A percentile compares a stretch with the other conserved stretches of the same genome.
Evolutionary conservation across 805 yeast species (phyloP).

Genomic region (Lipomyces chichibuensis): DNA sequence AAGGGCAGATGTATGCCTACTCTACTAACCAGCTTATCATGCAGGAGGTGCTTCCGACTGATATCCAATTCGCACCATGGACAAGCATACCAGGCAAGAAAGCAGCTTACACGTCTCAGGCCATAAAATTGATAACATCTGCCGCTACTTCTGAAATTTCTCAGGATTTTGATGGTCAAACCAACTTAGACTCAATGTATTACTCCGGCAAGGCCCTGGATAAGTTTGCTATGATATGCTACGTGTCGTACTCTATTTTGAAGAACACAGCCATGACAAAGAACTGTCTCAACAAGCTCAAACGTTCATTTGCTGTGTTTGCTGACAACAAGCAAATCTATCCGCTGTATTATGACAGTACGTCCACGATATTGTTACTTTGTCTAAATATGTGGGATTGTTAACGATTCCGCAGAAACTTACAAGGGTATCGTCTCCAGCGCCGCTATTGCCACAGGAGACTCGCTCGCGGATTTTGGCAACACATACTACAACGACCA

Average conservation of each 20-base stretch:
- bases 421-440: slow-evolving; percentile 63
- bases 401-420: slow-evolving; percentile 14
- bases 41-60: slow-evolving; percentile 48
- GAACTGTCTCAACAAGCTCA: slow-evolving; percentile 59
- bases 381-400: too few species aligned
- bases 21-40: slow-evolving; percentile 43
- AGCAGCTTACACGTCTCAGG: slow-evolving; percentile 48
- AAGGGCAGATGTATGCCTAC: slow-evolving; percentile 48
- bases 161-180: slow-evolving; percentile 58
- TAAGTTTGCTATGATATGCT: slow-evolving; percentile 85
- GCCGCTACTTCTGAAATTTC: slow-evolving; percentile 59
- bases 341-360: slow-evolving; percentile 77
- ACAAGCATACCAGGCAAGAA: slow-evolving; percentile 50
- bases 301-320: slow-evolving; percentile 70
- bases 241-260: slow-evolving; percentile 68
- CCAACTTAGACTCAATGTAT: slow-evolving; percentile 84
- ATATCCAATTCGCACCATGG: slow-evolving; percentile 64
- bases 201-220: slow-evolving; percentile 85
- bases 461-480: slow-evolving; percentile 67
- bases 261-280: slow-evolving; percentile 57
- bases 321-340: slow-evolving; percentile 66
- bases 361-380: slow-evolving; percentile 53
- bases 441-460: slow-evolving; percentile 38
- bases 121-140: slow-evolving; percentile 48
- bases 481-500: slow-evolving; percentile 81